Conservation (phyloP, 2,329 filamentous ascomycete species). For the Lachnellula hyalina region DNA sequence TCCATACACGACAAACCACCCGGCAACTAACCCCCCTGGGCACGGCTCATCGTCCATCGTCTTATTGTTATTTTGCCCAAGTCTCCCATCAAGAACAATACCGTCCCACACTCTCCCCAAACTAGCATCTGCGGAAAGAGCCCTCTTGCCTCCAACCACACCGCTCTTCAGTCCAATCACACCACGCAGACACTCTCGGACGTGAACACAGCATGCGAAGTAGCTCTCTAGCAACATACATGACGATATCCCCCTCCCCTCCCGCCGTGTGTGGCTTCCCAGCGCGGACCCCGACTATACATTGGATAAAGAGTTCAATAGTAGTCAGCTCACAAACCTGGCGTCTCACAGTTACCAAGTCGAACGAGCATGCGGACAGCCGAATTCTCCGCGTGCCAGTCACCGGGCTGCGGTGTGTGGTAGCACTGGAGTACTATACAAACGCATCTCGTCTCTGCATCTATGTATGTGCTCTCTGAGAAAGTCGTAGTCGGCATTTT, state of each 20-base stretch:
- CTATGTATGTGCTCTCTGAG: too few species aligned
- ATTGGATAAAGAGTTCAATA: slow-evolving; percentile 14
- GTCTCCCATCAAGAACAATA: slow-evolving; percentile 1
- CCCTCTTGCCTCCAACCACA: slow-evolving; percentile 14
- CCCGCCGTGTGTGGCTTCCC: slow-evolving; percentile 12
- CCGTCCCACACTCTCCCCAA: slow-evolving; percentile 7
- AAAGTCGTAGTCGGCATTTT: too few species aligned
- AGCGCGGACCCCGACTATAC: slow-evolving; percentile 4
- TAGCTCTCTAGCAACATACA: slow-evolving; percentile 3
- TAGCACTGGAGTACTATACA: slow-evolving; percentile 4
- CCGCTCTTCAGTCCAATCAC: slow-evolving; percentile 15
- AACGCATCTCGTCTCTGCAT: not conserved
- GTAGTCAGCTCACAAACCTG: slow-evolving; percentile 11
- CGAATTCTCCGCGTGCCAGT: slow-evolving; percentile 22
- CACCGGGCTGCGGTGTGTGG: slow-evolving; percentile 9
- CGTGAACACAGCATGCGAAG: not conserved
- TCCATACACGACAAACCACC: too few species aligned
- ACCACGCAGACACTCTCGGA: not conserved
- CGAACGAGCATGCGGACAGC: slow-evolving; percentile 17
- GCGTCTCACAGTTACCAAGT: slow-evolving; percentile 14
- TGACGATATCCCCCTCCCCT: slow-evolving; percentile 10
- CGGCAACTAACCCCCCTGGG: not conserved
- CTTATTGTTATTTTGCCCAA: not conserved
- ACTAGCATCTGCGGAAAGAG: slow-evolving; percentile 4
- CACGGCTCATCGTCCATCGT: not conserved